Base-by-base conservation (phyloP, 352 stramenopile species). In the Phytophthora crassamura region DNA sequence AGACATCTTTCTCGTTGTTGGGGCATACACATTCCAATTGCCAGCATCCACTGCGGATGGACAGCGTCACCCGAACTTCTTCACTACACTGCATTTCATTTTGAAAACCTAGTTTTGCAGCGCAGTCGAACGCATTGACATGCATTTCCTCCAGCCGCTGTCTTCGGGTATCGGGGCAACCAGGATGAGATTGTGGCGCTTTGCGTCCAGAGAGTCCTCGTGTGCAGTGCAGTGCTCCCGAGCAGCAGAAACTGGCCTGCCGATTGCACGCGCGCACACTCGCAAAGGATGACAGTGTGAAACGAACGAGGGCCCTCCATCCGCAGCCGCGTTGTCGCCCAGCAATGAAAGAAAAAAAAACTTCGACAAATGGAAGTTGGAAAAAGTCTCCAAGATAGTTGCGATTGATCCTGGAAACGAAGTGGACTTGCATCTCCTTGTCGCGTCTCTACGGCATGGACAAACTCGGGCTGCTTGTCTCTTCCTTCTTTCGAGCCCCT, bases 201-300 rank as follows among this genome's bases (percentile, higher is more conserved):
- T 72, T 72, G 57, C 56, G 57, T 63, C 34, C 50, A 66, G 58
- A 68, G 49, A 38, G 54, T 33, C 39, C n/a, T 43, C 16, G 18
- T 48, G 56, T 35, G 39, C 39, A 58, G 48, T 39, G 14, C 20
- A 16, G 10, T 53, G 51, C 38, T 43, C 34, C 22, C 9, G 32
- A 14, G 5, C 62, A 48, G 36, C 61, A 66, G 40, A 62, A 71
- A 67, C 42, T 59, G 36, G 57, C 30, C 50, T 52, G 18, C 15
- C 32, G 50, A 64, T 55, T 63, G 56, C 64, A 63, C 51, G 69
- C 45, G 45, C 59, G 35, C 64, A 63, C 51, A 73, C 45, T 47
- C 59, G 35, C 59, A 30, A 34, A n/a, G 9, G 36, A 49, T 56
- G 25, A 6, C 28, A 38, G 10, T n/a, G n/a, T n/a, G n/a, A n/a